Evolutionary conservation across 2,329 filamentous ascomycete genomes (phyloP).

Genomic region (Aspergillus oerlinghausenensis): DNA sequence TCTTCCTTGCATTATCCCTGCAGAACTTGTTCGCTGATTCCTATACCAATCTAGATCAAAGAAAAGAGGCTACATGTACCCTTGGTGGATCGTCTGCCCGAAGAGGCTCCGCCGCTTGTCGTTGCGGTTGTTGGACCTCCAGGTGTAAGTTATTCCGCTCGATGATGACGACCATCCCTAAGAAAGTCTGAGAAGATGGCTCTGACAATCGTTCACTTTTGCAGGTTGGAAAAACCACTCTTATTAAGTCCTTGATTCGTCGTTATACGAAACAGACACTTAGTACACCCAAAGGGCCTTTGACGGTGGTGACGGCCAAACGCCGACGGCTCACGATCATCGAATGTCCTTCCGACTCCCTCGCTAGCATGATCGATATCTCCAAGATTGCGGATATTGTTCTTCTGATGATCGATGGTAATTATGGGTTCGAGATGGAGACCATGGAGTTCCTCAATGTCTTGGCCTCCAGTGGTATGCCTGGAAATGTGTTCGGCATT

Average conservation of each 20-base stretch:
- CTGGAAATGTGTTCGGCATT: constrained; percentile 95
- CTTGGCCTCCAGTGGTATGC: constrained; percentile 91
- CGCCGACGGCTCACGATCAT: constrained; percentile 90
- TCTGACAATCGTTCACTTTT: constrained; percentile 3
- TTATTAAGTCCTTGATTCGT: constrained; percentile 89
- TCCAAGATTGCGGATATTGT: constrained; percentile 98
- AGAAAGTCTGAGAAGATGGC: not conserved
- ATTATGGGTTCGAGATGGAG: constrained; percentile 99
- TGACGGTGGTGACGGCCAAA: constrained; percentile 96
- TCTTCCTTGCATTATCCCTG: not conserved
- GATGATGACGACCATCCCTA: not conserved
- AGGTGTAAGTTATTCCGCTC: constrained; percentile 55
- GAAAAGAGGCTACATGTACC: constrained; percentile 96
- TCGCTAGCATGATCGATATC: constrained; percentile 94
- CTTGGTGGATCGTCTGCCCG: constrained; percentile 88
- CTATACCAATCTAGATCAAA: constrained; percentile 61
- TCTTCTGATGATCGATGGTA: constrained; percentile 95
- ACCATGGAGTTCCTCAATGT: constrained; percentile 99
- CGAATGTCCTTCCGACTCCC: constrained; percentile 89
- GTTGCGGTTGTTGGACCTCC: constrained; percentile 93
- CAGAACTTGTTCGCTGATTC: constrained; percentile 12
- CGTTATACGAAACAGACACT: constrained; percentile 95
- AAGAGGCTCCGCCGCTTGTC: constrained; percentile 89
- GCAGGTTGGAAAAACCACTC: constrained; percentile 77
- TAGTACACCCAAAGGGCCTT: constrained; percentile 80